These are phyloP conservation scores for Pseudohyphozyma bogoriensis DNA, from an alignment of 768 basidiomycete genomes.

Conservation along the genomic window DNA sequence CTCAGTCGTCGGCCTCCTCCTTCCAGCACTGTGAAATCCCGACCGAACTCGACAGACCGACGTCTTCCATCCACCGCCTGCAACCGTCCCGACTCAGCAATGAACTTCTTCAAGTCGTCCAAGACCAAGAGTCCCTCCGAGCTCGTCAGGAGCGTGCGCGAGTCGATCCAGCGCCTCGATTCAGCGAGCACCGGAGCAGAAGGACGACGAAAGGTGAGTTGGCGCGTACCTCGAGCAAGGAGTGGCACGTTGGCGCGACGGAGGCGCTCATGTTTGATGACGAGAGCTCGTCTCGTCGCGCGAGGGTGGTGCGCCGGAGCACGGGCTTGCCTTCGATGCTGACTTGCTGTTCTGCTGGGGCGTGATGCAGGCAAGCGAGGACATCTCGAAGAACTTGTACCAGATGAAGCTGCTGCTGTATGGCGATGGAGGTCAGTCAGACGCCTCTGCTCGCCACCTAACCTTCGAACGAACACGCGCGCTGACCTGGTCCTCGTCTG, in stretches of 20 bases:
- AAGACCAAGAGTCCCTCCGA: conserved; percentile 80
- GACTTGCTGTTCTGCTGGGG: neutral
- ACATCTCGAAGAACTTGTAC: conserved; percentile 76
- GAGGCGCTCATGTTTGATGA: too few relatives aligned
- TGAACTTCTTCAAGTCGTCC: conserved; percentile 88
- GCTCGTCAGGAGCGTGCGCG: conserved; percentile 67
- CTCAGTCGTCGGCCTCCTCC: neutral
- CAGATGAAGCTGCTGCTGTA: conserved; percentile 80
- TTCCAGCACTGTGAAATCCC: neutral
- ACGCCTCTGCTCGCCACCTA: conserved; percentile 31
- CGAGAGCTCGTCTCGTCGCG: neutral
- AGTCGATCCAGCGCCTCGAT: conserved; percentile 69
- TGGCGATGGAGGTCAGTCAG: conserved; percentile 88
- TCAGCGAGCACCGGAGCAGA: conserved; percentile 63
- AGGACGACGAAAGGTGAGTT: conserved; percentile 62
- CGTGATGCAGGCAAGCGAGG: conserved; percentile 62
- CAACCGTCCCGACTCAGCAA: conserved; percentile 33
- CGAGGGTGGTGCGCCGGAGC: neutral
- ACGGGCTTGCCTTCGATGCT: neutral
- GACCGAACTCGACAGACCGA: too few relatives aligned
- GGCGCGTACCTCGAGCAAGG: neutral
- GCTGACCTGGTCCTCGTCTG: neutral
- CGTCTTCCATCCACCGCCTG: too few relatives aligned
- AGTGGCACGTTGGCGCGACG: too few relatives aligned
- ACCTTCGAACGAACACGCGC: neutral